Percentiles rank a stretch among this genome's conserved stretches.
Evolutionary conservation across 2,329 filamentous ascomycete species (phyloP).

Genomic region (Paramyrothecium roridum): DNA sequence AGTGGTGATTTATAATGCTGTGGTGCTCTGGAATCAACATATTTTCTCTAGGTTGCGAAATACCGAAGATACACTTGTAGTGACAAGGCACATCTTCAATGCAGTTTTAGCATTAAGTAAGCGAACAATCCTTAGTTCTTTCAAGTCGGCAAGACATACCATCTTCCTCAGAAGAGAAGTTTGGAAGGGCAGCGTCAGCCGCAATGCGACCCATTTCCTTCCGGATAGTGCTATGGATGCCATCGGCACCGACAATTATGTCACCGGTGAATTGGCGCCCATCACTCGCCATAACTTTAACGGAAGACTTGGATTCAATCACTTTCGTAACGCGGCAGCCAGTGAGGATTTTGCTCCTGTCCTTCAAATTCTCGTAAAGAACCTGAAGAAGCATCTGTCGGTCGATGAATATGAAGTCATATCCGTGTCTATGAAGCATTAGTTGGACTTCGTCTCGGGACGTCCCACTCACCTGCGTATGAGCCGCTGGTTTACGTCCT

Average conservation of each 20-base stretch:
- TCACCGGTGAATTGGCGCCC: slow-evolving; percentile 25
- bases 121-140: no score
- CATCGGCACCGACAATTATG: slow-evolving; percentile 36
- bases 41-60: no score
- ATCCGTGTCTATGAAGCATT: no score
- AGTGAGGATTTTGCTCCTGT: slow-evolving; percentile 18
- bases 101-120: no score
- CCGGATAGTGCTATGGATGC: slow-evolving; percentile 34
- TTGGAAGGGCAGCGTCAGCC: slow-evolving; percentile 15
- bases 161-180: slow-evolving; percentile 12
- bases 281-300: slow-evolving; percentile 25
- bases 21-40: no score
- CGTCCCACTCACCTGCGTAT: no score
- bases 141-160: no score
- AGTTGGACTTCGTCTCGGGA: no score
- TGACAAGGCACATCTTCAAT: no score
- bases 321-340: slow-evolving; percentile 9
- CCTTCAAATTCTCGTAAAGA: slow-evolving; percentile 26
- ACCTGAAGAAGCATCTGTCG: slow-evolving; percentile 28
- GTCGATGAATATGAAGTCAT: slow-evolving; percentile 30
- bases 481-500: no score
- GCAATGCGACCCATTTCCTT: slow-evolving; percentile 21
- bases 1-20: no score
- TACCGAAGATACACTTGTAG: no score
- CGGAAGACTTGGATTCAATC: slow-evolving; percentile 1